Evolutionary conservation across 2,329 filamentous ascomycete species (phyloP), one percentile per base, ranked within the genome.

Genomic region (Alternaria brassicicola): DNA sequence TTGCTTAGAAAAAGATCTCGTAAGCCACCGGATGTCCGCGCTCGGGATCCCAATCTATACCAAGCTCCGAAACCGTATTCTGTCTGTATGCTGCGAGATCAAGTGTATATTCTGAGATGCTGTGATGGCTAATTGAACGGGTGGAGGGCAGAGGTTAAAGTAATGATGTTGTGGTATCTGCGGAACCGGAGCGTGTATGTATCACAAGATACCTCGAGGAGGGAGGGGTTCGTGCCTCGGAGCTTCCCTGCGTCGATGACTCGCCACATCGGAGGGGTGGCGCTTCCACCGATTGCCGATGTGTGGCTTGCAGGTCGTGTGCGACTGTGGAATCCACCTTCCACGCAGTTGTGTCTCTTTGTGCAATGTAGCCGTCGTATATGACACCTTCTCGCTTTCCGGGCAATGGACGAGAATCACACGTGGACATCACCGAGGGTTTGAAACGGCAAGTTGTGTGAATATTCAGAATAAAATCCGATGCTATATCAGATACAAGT

Each of bases 161-260:
- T 33, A 45, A 19, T 21, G 26, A 45, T 49, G 17, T 48, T 52
- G 41, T 45, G 43, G 13, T 25, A 25, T 51, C 52, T 57, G 55
- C 55, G 55, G 55, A 57, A 57, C 52, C 59, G 59, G 52, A 52
- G 43, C 45, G 47, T 47, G 51, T 15, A 45, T 17, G 52, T 33
- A 49, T 57, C 49, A 60, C 57, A 38, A 52, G 31, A 49, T 31
- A 36, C 33, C 36, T 59, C n/a, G n/a, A n/a, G n/a, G 35, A 51
- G 49, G 50, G 42, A 52, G 62, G 57, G 57, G 38, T 55, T 41
- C 36, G 42, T 47, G 48, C 60, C 60, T 59, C 57, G 55, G 62
- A 42, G 51, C 26, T 36, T 38, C 56, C 62, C 60, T 65, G 57
- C 52, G 38, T 59, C 57, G 57, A 52, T 21, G 43, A n/a, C n/a